Evolutionary conservation across 768 basidiomycete genomes (phyloP), one percentile per base, ranked within the genome.

Genomic region (Coprinellus micaceus): DNA sequence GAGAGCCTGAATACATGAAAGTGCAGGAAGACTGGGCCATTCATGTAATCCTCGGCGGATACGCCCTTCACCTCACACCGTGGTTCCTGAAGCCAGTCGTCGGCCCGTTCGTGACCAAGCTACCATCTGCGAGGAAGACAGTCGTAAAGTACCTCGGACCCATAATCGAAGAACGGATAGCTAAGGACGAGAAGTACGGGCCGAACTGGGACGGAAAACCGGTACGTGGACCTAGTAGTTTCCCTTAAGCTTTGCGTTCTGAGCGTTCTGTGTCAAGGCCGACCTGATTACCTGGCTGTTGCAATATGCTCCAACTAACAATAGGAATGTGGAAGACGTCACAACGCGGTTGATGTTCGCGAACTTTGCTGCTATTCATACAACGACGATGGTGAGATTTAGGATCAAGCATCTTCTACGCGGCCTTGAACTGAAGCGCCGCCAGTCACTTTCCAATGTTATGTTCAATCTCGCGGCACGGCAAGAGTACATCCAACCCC

Each of bases 271-370:
- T n/a, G n/a, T n/a, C n/a, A n/a, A 79, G 80, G 75, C 74, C 53
- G 78, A 82, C 58, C 62, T 78, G 37, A 68, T 81, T 9, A 69
- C 69, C 39, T 82, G 80, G 80, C 60, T 80, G 9, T 62, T 81
- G 30, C 75, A 75, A 33, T 65, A 65, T 9, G 75, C 76, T 0
- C 44, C 64, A 25, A 69, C 64, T 19, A 45, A 66, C 5, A 68
- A 73, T 52, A 61, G 66, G n/a, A 68, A 67, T 0, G 53, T 72
- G 12, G 61, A 63, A 19, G 67, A 68, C 17, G n/a, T 60, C 11
- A 50, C 39, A 13, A 22, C 48, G 22, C 64, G 71, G n/a, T 58
- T 77, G 0, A 64, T 78, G 3, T 28, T 65, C 6, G 52, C 74
- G 19, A 77, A 78, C 62, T 69, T 76, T 39, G 74, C 71, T 0